Conservation (phyloP, 1,284 basidiomycete genomes). For the Irpex lacteus region DNA sequence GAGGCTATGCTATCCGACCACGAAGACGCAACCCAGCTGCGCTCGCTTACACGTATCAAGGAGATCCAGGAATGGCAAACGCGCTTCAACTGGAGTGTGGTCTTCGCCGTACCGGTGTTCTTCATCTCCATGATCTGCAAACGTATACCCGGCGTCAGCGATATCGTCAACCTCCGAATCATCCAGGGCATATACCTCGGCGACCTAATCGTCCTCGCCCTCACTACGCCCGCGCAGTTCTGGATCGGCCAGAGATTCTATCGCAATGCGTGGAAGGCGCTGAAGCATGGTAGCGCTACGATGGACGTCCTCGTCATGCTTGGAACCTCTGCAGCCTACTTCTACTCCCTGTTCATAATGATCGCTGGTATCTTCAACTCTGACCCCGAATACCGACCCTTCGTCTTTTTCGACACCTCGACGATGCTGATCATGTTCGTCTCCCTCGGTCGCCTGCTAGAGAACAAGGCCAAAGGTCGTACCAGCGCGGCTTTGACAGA, state of each 20-base stretch:
- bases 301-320: conserved; percentile 98
- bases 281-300: conserved; percentile 88
- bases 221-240: conserved; percentile 93
- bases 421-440: conserved; percentile 99
- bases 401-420: conserved; percentile 97
- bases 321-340: conserved; percentile 92
- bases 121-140: conserved; percentile 86
- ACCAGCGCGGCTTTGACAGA: conserved; percentile 96
- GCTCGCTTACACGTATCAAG: conserved; percentile 87
- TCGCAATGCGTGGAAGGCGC: conserved; percentile 83
- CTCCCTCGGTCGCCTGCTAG: conserved; percentile 91
- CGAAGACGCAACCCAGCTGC: conserved; percentile 83
- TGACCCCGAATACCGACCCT: conserved; percentile 71
- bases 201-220: conserved; percentile 76
- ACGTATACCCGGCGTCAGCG: conserved; percentile 62
- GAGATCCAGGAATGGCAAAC: conserved; percentile 89
- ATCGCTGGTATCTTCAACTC: conserved; percentile 63
- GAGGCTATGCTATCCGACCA: conserved; percentile 87
- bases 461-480: conserved; percentile 96
- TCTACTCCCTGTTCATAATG: conserved; percentile 82
- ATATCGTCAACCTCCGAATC: conserved; percentile 47
- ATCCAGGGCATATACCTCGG: conserved; percentile 77
- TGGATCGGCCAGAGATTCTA: conserved; percentile 92
- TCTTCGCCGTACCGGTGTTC: conserved; percentile 92
- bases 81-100: conserved; percentile 75